Percentiles rank a stretch among this genome's conserved stretches.
These are phyloP conservation scores for Botrytis fabae DNA, from an alignment of 2,329 filamentous ascomycete genomes.

Conservation along the genomic window DNA sequence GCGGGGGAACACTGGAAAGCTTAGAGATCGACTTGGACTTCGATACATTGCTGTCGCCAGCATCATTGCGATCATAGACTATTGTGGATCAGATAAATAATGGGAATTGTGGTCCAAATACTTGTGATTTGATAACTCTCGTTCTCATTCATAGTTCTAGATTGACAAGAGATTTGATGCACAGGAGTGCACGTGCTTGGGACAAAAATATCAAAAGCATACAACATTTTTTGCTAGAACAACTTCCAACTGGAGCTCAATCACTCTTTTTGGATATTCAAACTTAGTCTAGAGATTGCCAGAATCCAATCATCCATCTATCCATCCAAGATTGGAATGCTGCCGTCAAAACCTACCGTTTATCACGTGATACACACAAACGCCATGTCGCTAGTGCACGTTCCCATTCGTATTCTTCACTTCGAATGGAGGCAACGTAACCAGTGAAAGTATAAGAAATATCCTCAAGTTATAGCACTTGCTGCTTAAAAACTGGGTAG, in stretches of 20 bases:
- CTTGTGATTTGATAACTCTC: not conserved
- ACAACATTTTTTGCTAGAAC: not conserved
- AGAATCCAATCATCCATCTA: rapidly evolving
- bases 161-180: not conserved
- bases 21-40: not conserved
- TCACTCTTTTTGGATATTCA: rapidly evolving
- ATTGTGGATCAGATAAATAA: not conserved
- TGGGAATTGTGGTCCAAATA: not conserved
- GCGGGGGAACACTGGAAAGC: not conserved
- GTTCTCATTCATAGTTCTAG: not conserved
- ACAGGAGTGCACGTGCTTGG: not conserved
- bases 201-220: not conserved
- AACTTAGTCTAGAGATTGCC: not conserved
- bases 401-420: not conserved
- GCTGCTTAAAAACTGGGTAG: not conserved
- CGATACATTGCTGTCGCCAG: not conserved
- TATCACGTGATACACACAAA: not conserved
- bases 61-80: not conserved
- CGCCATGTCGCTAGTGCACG: not conserved
- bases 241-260: not conserved
- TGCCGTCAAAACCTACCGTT: not conserved
- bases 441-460: not conserved
- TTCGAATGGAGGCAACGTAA: not conserved
- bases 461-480: not conserved
- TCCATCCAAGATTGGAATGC: not conserved